Evolutionary conservation across 768 basidiomycete genomes (phyloP), one percentile per base, ranked within the genome.

Genomic region (Xerocomus brunneocitrinus): DNA sequence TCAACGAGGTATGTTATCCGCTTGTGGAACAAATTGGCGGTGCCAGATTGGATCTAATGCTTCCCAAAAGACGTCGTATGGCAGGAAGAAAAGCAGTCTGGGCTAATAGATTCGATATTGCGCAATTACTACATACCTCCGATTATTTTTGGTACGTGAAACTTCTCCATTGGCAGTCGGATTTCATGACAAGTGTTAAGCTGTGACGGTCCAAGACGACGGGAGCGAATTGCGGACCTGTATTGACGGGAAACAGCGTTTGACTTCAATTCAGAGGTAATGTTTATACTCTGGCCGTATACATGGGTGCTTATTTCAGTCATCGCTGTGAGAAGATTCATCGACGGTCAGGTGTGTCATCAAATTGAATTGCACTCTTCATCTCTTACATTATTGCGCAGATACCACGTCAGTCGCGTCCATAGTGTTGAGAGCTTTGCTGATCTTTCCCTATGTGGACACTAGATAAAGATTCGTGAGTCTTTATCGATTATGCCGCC

Each of bases 181-280:
- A n/a, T 50, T 36, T 60, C n/a, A 31, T 12, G 30, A 41, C 36
- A 27, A 32, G 16, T 30, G 3, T 43, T 52, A 12, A 82, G 79
- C 76, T 34, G 74, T 77, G 5, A 69, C 65, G 0, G 48, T 55
- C 3, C 60, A 66, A 16, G 67, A 73, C 3, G 74, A 81, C 32
- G 78, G 76, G 4, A 65, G 62, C 7, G 79, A 80, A 56, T 59
- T 62, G 19, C 74, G 79, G 22, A 74, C 74, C 0, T 87, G 85
- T 55, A 84, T 86, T 13, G 87, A 87, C 56, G 85, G 85, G n/a
- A 87, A 87, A 62, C 85, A 87, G 57, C 74, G 86, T 31, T 63
- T 87, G 55, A 85, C 86, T 0, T 85, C 85, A 0, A 79, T 87
- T 27, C 73, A 76, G 56, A 74, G 76, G 85, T 86, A 58, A 50